phyloP scores from a whole-genome alignment of 2,329 filamentous ascomycete species.

The Microcera coccophila region DNA sequence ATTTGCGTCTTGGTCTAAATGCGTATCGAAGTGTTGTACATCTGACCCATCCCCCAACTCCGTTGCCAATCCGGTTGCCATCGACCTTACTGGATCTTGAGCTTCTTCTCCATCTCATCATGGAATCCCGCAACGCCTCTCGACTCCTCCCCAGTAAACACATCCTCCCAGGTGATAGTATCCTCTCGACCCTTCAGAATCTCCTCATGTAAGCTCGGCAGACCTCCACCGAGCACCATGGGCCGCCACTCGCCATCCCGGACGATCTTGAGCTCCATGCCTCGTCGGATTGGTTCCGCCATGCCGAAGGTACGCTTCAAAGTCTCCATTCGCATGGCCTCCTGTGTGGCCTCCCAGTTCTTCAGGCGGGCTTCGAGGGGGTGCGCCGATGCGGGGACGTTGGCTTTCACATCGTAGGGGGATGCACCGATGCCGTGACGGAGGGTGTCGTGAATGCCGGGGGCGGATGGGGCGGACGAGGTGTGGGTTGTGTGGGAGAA shows the following conservation, averaged over 20 bases:
- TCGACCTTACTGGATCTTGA: conserved; percentile 60
- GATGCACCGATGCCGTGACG: conserved; percentile 75
- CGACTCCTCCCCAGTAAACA: conserved; percentile 77
- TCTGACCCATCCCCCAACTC: conserved; percentile 4
- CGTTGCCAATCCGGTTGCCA: conserved; percentile 1
- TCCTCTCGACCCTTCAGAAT: conserved; percentile 77
- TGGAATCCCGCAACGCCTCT: conserved; percentile 71
- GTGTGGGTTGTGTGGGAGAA: conserved; percentile 60
- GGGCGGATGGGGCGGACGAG: conserved; percentile 79
- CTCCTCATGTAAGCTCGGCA: conserved; percentile 77
- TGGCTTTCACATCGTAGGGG: conserved; percentile 43
- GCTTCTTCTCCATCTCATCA: conserved; percentile 88
- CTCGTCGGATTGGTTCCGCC: conserved; percentile 84
- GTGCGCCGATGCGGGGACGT: conserved; percentile 61
- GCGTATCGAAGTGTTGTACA: conserved; percentile 18
- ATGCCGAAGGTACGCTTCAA: conserved; percentile 86
- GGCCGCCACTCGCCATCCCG: conserved; percentile 77
- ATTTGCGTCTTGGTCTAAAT: conserved; percentile 15
- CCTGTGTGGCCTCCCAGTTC: conserved; percentile 87
- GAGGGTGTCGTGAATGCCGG: conserved; percentile 89
- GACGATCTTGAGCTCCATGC: conserved; percentile 93
- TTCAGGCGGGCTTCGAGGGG: conserved; percentile 88
- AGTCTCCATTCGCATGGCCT: conserved; percentile 80
- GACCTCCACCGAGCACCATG: conserved; percentile 57
- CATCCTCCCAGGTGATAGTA: conserved; percentile 86